Percentiles rank a stretch among this genome's conserved stretches.
Evolutionary conservation across 805 yeast genomes (phyloP).

Genomic region (Saturnispora saitoi): DNA sequence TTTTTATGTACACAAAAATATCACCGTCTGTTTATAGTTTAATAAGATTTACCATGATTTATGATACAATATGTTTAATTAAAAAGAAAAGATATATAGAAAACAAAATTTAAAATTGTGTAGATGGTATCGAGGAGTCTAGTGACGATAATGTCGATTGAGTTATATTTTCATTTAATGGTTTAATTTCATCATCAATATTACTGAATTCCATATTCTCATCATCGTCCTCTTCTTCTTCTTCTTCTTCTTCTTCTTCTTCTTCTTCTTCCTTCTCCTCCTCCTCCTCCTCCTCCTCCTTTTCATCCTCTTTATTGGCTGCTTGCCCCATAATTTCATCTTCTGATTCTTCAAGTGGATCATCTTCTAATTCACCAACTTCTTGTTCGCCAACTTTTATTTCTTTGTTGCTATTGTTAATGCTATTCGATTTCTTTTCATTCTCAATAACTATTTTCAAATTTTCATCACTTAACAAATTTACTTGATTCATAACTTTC

Average conservation of each 20-base stretch:
- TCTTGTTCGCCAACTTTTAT: background rate
- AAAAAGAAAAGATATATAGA: background rate
- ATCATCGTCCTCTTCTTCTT: slow-evolving; percentile 6
- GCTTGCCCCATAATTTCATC: background rate
- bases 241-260: slow-evolving; percentile 2
- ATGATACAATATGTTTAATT: background rate
- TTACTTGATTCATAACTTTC: slow-evolving; percentile 7
- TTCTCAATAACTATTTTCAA: background rate
- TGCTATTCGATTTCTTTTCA: background rate
- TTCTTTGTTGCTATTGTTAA: background rate
- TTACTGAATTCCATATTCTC: slow-evolving; percentile 12
- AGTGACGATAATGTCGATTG: background rate
- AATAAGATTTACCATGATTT: slow-evolving; percentile 1
- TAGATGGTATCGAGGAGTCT: background rate
- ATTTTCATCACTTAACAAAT: background rate
- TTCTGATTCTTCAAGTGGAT: slow-evolving; percentile 12
- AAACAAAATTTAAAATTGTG: background rate
- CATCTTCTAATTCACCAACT: slow-evolving; percentile 13
- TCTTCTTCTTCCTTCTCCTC: background rate
- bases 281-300: slow-evolving; percentile 2
- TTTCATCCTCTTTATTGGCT: background rate
- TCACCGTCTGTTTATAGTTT: background rate
- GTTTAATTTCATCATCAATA: slow-evolving; percentile 5
- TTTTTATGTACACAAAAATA: background rate
- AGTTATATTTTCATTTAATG: background rate